Conservation (phyloP, 176 grass and related monocot genomes). For the Bolboschoenus planiculmis region DNA sequence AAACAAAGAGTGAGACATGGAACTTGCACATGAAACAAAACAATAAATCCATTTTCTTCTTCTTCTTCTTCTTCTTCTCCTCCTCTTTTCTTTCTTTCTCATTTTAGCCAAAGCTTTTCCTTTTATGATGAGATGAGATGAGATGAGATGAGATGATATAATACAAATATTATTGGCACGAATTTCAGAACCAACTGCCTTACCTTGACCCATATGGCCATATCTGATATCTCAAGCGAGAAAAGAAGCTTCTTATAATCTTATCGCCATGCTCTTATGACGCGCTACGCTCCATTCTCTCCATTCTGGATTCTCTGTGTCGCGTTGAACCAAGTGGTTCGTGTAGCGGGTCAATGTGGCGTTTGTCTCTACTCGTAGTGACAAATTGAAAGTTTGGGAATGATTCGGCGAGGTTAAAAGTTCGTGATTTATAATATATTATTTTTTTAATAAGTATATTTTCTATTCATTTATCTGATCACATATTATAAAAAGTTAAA, state of each 20-base stretch:
- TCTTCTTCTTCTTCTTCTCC: neutral
- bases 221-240: neutral
- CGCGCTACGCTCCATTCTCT: slow-evolving; percentile 7
- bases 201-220: neutral
- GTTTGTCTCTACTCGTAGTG: too few relatives aligned
- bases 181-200: neutral
- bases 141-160: neutral
- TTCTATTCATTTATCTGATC: too few relatives aligned
- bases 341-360: neutral
- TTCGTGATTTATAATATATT: too few relatives aligned
- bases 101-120: too few relatives aligned
- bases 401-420: too few relatives aligned
- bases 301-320: neutral
- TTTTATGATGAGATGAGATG: neutral
- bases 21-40: too few relatives aligned
- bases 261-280: slow-evolving; percentile 5
- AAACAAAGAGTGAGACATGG: too few relatives aligned
- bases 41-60: too few relatives aligned
- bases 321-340: neutral
- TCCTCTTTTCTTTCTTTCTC: neutral
- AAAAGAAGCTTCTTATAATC: slow-evolving; percentile 3
- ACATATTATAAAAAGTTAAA: too few relatives aligned
- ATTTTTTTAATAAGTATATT: too few relatives aligned
- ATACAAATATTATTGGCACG: slow-evolving; percentile 10
- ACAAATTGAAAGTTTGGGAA: too few relatives aligned